phyloP scores from a whole-genome alignment of 768 basidiomycete genomes.

The Amanita pallidorosea region DNA sequence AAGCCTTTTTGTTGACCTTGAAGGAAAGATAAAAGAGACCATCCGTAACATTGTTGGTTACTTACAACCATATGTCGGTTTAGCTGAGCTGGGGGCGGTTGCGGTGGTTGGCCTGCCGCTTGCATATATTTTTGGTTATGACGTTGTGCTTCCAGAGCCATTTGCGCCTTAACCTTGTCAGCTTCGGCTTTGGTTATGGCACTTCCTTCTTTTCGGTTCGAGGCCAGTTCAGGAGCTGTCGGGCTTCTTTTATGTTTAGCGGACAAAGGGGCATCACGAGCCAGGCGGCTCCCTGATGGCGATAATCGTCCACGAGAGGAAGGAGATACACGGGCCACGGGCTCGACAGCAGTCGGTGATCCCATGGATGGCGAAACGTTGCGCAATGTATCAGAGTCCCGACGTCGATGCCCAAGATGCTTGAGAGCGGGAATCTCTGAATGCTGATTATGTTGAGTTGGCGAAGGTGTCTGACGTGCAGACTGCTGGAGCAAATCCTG shows the following conservation, averaged over 20 bases:
- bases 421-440: slow-evolving; percentile 8
- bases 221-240: slow-evolving; percentile 51
- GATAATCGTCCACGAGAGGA: slow-evolving; percentile 13
- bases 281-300: slow-evolving; percentile 12
- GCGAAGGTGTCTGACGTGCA: slow-evolving; percentile 44
- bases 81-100: slow-evolving; percentile 24
- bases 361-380: slow-evolving; percentile 24
- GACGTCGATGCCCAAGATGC: slow-evolving; percentile 43
- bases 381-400: slow-evolving; percentile 71
- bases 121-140: slow-evolving; percentile 21
- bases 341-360: slow-evolving; percentile 50
- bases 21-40: background rate
- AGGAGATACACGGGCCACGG: slow-evolving; percentile 13
- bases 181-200: slow-evolving; percentile 9
- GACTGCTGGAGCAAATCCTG: slow-evolving; percentile 16
- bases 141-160: slow-evolving; percentile 19
- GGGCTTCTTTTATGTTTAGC: slow-evolving; percentile 56
- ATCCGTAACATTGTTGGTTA: slow-evolving; percentile 7
- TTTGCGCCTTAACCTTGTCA: slow-evolving; percentile 22
- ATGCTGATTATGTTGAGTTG: slow-evolving; percentile 16
- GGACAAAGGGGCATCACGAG: slow-evolving; percentile 19
- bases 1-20: slow-evolving; percentile 73
- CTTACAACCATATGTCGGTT: slow-evolving; percentile 33
- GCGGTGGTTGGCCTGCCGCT: slow-evolving; percentile 21
- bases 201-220: slow-evolving; percentile 13